These are phyloP conservation scores for Pythium phragmiticola DNA, from an alignment of 352 stramenopile species.

Conservation along the genomic window DNA sequence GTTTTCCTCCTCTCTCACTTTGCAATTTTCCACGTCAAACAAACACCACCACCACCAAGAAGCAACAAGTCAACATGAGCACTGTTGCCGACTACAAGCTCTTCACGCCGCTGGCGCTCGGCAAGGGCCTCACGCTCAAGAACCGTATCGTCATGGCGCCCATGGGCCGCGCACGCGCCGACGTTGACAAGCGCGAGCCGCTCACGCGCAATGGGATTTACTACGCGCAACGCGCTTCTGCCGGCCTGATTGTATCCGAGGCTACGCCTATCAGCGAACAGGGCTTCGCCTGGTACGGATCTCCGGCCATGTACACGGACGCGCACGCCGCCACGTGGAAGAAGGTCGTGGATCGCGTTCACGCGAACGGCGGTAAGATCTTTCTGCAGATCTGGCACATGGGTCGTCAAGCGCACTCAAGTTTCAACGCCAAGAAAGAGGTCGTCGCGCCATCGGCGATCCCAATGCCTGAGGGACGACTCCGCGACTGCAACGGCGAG, in stretches of 20 bases:
- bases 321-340: slow-evolving; percentile 15
- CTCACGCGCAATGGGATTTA: slow-evolving; percentile 14
- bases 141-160: slow-evolving; percentile 35
- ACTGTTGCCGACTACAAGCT: slow-evolving; percentile 2
- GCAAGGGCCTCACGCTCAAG: slow-evolving; percentile 18
- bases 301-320: slow-evolving; percentile 26
- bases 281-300: slow-evolving; percentile 6
- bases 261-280: neutral
- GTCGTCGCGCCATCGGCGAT: slow-evolving; percentile 34
- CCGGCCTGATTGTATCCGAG: slow-evolving; percentile 5
- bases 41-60: too few relatives aligned
- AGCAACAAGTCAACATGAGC: too few relatives aligned
- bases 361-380: slow-evolving; percentile 14
- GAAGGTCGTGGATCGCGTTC: neutral
- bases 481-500: slow-evolving; percentile 4
- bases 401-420: slow-evolving; percentile 45
- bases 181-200: slow-evolving; percentile 1
- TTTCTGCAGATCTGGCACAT: slow-evolving; percentile 72
- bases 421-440: slow-evolving; percentile 30
- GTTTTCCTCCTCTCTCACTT: too few relatives aligned
- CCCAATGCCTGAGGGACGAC: neutral
- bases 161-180: slow-evolving; percentile 14
- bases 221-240: slow-evolving; percentile 24
- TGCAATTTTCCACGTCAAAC: too few relatives aligned
- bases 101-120: slow-evolving; percentile 14